Conservation (phyloP, 371 early-diverging fungal genomes). For the Mucor plumbeus region DNA sequence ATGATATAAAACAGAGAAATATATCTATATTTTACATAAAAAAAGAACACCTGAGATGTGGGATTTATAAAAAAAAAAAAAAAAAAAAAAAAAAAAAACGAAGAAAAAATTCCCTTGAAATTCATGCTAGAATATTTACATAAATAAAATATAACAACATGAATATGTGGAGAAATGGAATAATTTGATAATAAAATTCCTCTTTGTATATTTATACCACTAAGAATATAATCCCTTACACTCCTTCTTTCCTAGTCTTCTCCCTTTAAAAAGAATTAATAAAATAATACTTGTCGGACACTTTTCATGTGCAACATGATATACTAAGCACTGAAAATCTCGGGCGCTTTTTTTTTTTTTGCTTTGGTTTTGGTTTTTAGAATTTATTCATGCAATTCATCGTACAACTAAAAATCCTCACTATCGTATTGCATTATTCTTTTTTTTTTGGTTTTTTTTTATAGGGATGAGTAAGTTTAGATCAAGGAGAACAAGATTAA, state of each 20-base stretch:
- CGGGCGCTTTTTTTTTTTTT: neutral
- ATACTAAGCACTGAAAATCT: slow-evolving; percentile 4
- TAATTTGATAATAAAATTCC: neutral
- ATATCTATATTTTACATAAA: neutral
- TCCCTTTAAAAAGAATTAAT: neutral
- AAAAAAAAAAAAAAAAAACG: no score
- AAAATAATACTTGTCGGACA: neutral
- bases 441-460: slow-evolving; percentile 43
- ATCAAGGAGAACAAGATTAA: slow-evolving; percentile 95
- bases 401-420: neutral
- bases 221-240: neutral
- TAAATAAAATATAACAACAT: neutral
- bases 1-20: neutral
- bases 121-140: neutral
- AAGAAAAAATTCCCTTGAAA: neutral
- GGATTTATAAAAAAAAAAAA: neutral
- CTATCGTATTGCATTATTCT: neutral
- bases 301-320: neutral
- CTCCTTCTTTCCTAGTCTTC: neutral
- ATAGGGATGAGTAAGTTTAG: slow-evolving; percentile 89
- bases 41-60: neutral
- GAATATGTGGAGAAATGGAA: neutral
- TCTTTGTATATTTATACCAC: neutral
- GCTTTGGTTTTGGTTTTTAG: neutral
- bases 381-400: neutral